These are phyloP conservation scores for Trametes cingulata DNA, from an alignment of 768 basidiomycete genomes.

Conservation along the genomic window DNA sequence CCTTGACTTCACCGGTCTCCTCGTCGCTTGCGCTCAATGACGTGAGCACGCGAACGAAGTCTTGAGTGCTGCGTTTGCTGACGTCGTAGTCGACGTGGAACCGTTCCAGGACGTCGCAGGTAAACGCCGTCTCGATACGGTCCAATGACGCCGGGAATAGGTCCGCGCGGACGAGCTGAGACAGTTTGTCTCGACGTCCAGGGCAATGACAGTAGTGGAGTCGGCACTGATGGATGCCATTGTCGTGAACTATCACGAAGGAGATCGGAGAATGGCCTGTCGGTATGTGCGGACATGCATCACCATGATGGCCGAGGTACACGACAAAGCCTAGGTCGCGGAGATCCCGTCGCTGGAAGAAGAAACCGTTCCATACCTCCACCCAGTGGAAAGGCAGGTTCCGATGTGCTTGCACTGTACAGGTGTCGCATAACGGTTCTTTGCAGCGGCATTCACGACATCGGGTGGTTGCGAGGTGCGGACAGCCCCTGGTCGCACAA, in stretches of 20 bases:
- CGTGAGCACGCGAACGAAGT: no score
- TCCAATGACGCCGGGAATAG: background rate
- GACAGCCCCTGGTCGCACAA: no score
- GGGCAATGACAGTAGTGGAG: background rate
- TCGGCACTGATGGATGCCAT: background rate
- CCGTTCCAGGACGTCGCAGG: background rate
- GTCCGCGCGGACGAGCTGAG: background rate
- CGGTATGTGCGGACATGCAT: background rate
- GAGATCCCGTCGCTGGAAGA: background rate
- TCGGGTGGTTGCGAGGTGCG: no score
- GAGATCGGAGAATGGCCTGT: background rate
- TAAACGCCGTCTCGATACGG: background rate
- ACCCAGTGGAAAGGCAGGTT: slow-evolving; percentile 2
- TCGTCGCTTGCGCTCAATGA: no score
- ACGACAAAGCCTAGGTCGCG: background rate
- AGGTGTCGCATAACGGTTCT: background rate
- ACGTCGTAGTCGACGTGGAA: background rate
- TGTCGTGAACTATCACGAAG: no score
- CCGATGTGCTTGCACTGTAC: background rate
- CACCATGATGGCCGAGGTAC: background rate
- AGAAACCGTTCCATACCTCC: background rate
- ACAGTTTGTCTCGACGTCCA: background rate
- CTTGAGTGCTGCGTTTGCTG: no score
- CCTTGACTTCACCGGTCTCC: no score
- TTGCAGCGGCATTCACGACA: background rate